Conservation (phyloP, 139 green algal species). For the Chlamydomonas schloesseri region DNA sequence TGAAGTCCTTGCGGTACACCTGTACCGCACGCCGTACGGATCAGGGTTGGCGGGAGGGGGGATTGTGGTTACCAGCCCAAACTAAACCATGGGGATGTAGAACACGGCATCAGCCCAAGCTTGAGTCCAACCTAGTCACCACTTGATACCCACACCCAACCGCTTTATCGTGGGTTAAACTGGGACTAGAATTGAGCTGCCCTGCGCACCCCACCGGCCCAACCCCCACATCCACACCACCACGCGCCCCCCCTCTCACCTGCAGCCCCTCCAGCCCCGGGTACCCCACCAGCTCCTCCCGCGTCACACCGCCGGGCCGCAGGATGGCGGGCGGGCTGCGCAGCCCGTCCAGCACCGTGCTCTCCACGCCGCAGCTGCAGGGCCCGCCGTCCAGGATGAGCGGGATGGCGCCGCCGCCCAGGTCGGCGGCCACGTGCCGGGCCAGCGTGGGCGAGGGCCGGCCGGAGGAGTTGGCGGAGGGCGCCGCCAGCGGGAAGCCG, state of each 20-base stretch:
- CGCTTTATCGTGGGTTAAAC: no score
- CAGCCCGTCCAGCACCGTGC: conserved; percentile 62
- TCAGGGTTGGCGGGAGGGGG: no score
- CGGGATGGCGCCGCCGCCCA: conserved; percentile 51
- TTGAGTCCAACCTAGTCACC: no score
- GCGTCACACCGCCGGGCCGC: conserved; percentile 65
- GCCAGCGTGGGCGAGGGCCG: conserved; percentile 64
- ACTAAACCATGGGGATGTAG: no score
- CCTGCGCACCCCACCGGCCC: no score
- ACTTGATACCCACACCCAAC: no score
- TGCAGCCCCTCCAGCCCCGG: conserved; percentile 54
- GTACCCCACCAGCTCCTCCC: conserved; percentile 52
- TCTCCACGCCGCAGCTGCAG: conserved; percentile 68
- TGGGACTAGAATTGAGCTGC: no score
- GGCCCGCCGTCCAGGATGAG: conserved; percentile 65
- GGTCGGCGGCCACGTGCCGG: conserved; percentile 63
- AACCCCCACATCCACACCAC: no score
- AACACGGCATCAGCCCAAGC: no score
- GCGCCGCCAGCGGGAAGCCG: conserved; percentile 67
- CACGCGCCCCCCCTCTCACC: neutral
- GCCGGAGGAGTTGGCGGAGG: conserved; percentile 72
- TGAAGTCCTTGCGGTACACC: conserved; percentile 62
- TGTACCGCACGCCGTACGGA: conserved; percentile 43
- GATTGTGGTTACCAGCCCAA: no score
- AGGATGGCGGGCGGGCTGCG: conserved; percentile 62